These are phyloP conservation scores for Lentinula guzmanii DNA, from an alignment of 768 basidiomycete species.

Conservation along the genomic window DNA sequence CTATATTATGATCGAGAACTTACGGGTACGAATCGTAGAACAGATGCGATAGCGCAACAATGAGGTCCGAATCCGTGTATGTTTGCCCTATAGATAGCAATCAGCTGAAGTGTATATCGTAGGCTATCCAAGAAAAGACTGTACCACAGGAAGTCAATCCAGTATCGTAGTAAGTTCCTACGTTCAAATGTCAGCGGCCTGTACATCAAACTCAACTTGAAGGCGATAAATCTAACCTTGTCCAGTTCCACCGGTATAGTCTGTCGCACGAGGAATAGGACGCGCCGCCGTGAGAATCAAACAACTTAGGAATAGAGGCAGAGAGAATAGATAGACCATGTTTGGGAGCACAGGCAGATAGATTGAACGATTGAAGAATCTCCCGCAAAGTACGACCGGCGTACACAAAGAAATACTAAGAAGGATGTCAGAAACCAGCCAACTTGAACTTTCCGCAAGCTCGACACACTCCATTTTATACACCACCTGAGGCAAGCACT, in stretches of 20 bases:
- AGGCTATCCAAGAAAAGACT: background rate
- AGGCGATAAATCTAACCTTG: background rate
- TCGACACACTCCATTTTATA: background rate
- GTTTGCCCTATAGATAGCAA: slow-evolving; percentile 12
- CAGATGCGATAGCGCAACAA: slow-evolving; percentile 29
- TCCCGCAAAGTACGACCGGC: background rate
- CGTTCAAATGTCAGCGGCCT: background rate
- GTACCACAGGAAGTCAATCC: slow-evolving; percentile 34
- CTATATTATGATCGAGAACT: slow-evolving; percentile 6
- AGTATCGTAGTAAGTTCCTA: slow-evolving; percentile 30
- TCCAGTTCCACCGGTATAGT: slow-evolving; percentile 1
- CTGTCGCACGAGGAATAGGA: slow-evolving; percentile 1
- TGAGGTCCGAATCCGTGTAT: slow-evolving; percentile 26
- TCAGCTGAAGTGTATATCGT: background rate
- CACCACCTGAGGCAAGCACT: background rate
- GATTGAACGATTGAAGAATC: background rate
- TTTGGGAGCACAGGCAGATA: background rate
- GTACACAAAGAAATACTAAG: background rate
- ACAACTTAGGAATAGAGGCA: background rate
- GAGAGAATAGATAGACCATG: background rate
- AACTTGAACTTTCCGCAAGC: background rate
- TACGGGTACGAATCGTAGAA: slow-evolving; percentile 38
- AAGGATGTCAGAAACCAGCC: background rate
- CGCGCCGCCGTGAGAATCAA: background rate
- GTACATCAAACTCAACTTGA: background rate